Base-by-base conservation (phyloP, 306 rosid species). In the Cotoneaster glaucophyllus region DNA sequence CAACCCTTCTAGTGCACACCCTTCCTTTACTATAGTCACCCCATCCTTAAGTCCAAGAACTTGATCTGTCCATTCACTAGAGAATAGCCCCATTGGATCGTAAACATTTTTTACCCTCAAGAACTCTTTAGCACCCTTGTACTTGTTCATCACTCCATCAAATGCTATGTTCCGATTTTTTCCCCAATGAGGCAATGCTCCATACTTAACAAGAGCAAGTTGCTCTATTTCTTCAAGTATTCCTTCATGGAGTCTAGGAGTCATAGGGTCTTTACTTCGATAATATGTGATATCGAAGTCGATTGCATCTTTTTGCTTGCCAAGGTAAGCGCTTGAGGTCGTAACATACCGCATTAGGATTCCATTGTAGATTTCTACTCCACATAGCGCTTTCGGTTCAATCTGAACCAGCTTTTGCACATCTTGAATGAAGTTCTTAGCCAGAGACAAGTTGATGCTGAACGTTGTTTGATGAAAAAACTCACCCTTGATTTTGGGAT, bases 131-230 rank as follows among this genome's bases (percentile, higher is more conserved):
- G 21, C 73, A 11, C 83, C 79, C 72, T 71, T 78, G 75, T 87
- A 93, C 82, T 86, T 93, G 4, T 56, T 77, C 4, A 84, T 79
- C 9, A 54, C 93, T 6, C 90, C 82, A 25, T 75, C 72, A 83
- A 93, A 93, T 1, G 91, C 96, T 44, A 86, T 21, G 79, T 90
- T 86, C 64, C 96, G 68, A 48, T 90, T 90, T 79, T 93, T 90
- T 28, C 98, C 91, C 93, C 96, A 89, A 4, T 93, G 98, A 1
- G 98, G 98, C 31, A 87, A 4, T 12, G 91, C 96, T 45, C 87
- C 90, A 57, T 93, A 93, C 74, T 88, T 91, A 78, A 91, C 74
- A 25, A 91, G 25, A 5, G 90, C 93, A 28, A 93, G 25, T 73
- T 93, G 98, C 77, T 93, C 97, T 8, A 91, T 44, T 81, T 93